Evolutionary conservation across 176 grass and related monocot species (phyloP).

Genomic region (Dactylis glomerata): DNA sequence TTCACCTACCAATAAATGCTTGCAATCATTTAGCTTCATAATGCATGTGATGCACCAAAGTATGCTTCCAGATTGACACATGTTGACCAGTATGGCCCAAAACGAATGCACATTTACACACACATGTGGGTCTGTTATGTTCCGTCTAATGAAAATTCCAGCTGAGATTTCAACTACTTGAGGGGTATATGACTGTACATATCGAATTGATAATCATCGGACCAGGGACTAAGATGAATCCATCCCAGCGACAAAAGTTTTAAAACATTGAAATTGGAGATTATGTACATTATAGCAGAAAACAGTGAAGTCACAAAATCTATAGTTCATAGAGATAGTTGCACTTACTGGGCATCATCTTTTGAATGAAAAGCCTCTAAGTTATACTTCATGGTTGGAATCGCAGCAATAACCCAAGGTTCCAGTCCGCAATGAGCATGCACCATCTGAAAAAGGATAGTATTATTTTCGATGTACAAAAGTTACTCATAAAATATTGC

Average conservation of each 20-base stretch:
- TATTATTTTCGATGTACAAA: conserved; percentile 14
- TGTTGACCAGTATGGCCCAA: not conserved
- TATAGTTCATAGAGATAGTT: conserved; percentile 11
- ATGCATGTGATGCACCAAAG: not conserved
- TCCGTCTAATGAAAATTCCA: not conserved
- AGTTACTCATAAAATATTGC: not conserved
- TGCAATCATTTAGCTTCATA: not conserved
- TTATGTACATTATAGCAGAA: not conserved
- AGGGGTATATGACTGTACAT: not conserved
- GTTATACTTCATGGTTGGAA: conserved; percentile 66
- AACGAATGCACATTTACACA: not conserved
- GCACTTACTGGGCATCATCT: conserved; percentile 74
- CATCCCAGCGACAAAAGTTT: not conserved
- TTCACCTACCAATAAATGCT: not conserved
- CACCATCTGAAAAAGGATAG: conserved; percentile 42
- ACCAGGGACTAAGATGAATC: not conserved
- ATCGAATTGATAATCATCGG: not conserved
- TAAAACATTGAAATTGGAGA: not conserved
- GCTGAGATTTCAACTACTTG: not conserved
- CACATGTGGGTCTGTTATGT: not conserved
- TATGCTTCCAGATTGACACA: not conserved
- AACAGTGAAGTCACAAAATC: not conserved
- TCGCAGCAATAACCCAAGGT: conserved; percentile 60
- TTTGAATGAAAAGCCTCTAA: conserved; percentile 44
- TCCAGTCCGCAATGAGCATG: conserved; percentile 53